Conservation (phyloP, 2,329 filamentous ascomycete genomes). For the Diplodia seriata region DNA sequence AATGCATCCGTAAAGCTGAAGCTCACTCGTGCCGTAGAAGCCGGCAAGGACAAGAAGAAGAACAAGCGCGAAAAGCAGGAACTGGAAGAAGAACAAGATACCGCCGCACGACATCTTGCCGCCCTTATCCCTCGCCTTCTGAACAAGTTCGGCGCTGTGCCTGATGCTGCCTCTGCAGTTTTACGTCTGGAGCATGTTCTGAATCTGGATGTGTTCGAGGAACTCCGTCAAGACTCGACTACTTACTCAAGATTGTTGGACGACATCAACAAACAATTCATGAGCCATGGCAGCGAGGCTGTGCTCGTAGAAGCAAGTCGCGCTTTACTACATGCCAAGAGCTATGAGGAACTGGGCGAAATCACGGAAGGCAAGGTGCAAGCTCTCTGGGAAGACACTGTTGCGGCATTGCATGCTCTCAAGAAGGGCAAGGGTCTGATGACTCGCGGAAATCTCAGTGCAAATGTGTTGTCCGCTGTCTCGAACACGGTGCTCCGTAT, state of each 20-base stretch:
- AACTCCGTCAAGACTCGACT: constrained; percentile 83
- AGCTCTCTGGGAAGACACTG: constrained; percentile 83
- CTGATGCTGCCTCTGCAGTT: constrained; percentile 84
- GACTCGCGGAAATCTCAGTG: constrained; percentile 71
- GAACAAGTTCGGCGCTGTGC: constrained; percentile 91
- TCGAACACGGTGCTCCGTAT: constrained; percentile 79
- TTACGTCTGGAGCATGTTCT: constrained; percentile 85
- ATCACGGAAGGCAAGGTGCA: constrained; percentile 80
- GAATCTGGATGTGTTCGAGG: constrained; percentile 85
- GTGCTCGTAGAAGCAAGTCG: constrained; percentile 84
- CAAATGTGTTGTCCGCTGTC: constrained; percentile 70
- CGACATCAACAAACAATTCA: constrained; percentile 92
- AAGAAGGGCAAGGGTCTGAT: constrained; percentile 73
- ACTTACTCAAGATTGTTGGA: constrained; percentile 83
- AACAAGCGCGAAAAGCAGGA: constrained; percentile 64
- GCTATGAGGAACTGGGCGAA: constrained; percentile 88
- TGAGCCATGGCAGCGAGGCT: constrained; percentile 84
- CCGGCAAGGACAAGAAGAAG: constrained; percentile 64
- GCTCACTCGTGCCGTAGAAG: constrained; percentile 70
- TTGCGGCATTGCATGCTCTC: constrained; percentile 76
- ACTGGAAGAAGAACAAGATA: constrained; percentile 73
- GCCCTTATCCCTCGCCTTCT: constrained; percentile 81
- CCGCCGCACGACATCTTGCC: constrained; percentile 78
- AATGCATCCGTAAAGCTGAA: constrained; percentile 80
- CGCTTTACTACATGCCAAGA: constrained; percentile 82